Percentiles rank a stretch among this genome's conserved stretches.
Evolutionary conservation across 202 grass and related monocot species (phyloP).

Genomic region (Bolboschoenoplectus hybrid): DNA sequence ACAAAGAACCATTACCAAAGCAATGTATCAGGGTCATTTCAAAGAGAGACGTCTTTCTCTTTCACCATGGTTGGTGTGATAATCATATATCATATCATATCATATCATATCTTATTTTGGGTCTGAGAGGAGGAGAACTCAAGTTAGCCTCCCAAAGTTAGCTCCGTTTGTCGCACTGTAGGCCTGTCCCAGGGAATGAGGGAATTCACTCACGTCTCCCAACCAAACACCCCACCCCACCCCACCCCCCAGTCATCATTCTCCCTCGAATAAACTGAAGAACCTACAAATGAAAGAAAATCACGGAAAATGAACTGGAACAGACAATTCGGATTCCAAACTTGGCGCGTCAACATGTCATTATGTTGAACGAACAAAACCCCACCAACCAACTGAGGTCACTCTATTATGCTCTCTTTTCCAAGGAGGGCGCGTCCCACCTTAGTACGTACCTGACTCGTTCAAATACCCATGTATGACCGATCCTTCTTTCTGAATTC

Average conservation of each 20-base stretch:
- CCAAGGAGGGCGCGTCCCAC: neutral
- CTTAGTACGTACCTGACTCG: neutral
- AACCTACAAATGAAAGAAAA: no score
- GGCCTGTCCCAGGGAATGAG: neutral
- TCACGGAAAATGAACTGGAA: neutral
- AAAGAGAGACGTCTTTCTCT: neutral
- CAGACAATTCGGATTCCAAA: neutral
- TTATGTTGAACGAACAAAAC: neutral
- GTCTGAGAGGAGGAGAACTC: neutral
- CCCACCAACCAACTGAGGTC: neutral
- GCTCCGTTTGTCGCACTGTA: neutral
- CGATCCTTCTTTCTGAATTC: no score
- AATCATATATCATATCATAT: slow-evolving; percentile 2
- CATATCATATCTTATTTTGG: neutral
- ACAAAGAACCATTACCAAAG: slow-evolving; percentile 23
- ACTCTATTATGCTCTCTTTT: neutral
- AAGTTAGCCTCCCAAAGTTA: neutral
- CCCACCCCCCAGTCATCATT: no score
- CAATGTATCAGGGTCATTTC: neutral
- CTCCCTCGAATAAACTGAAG: no score
- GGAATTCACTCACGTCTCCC: neutral
- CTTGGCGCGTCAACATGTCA: neutral
- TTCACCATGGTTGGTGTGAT: neutral
- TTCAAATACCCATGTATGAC: neutral
- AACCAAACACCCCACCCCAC: neutral